Conservation (phyloP, 78 protist species). For the Planoprotostelium fungivorum region DNA sequence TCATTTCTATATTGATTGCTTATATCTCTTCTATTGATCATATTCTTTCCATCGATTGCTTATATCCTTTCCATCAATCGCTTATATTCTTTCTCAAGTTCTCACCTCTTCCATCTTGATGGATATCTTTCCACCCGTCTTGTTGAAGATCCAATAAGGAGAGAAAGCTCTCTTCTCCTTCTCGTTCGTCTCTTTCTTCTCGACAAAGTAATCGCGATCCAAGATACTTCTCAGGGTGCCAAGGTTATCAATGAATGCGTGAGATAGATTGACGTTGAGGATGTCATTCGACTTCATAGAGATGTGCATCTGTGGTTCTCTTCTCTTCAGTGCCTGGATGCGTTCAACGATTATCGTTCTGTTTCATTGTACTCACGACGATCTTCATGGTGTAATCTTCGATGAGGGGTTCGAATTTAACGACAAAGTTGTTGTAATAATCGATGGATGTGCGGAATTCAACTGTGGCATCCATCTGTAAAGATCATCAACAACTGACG, state of each 20-base stretch:
- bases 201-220: background rate
- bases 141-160: background rate
- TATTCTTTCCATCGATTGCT: no score
- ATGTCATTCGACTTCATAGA: background rate
- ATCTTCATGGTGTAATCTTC: background rate
- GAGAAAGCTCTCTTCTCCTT: background rate
- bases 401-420: background rate
- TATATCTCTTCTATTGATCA: no score
- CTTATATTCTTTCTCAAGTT: no score
- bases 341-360: background rate
- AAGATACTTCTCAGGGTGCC: background rate
- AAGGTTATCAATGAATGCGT: background rate
- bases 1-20: no score
- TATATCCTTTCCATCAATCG: no score
- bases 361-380: background rate
- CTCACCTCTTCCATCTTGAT: background rate
- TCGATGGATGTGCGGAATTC: background rate
- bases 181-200: background rate
- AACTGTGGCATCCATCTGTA: background rate
- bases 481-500: no score
- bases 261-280: background rate
- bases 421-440: background rate
- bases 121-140: background rate
- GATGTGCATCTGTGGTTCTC: background rate
- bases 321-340: background rate